Evolutionary conservation across 305 asterid genomes (phyloP).

Genomic region (Solanum hybrid): DNA sequence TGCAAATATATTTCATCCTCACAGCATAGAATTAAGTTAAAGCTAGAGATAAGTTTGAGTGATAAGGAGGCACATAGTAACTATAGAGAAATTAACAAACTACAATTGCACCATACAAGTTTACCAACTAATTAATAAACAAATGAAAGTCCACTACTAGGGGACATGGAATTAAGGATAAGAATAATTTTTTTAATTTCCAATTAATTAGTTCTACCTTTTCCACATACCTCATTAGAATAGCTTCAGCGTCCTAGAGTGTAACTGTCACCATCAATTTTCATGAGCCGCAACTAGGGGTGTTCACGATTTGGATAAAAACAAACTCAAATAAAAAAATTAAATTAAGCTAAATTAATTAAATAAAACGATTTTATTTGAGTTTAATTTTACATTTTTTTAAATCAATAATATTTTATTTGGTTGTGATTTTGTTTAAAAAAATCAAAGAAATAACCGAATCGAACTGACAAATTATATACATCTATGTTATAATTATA

Average conservation of each 20-base stretch:
- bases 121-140: neutral
- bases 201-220: neutral
- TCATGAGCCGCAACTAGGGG: neutral
- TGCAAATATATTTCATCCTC: neutral
- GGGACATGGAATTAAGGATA: neutral
- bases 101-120: neutral
- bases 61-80: neutral
- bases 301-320: neutral
- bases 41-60: neutral
- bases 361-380: no score
- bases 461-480: no score
- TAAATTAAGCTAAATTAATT: no score
- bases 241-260: neutral
- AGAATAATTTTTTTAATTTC: neutral
- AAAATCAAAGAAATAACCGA: no score
- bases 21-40: neutral
- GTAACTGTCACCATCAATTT: neutral
- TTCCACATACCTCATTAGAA: neutral
- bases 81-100: neutral
- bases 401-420: no score
- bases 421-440: no score
- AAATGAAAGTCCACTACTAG: neutral
- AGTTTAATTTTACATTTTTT: no score
- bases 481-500: no score
- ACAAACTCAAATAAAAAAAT: rapidly evolving